Evolutionary conservation across 2,329 filamentous ascomycete genomes (phyloP), one percentile per base, ranked within the genome.

Genomic region (Beauveria sp.): DNA sequence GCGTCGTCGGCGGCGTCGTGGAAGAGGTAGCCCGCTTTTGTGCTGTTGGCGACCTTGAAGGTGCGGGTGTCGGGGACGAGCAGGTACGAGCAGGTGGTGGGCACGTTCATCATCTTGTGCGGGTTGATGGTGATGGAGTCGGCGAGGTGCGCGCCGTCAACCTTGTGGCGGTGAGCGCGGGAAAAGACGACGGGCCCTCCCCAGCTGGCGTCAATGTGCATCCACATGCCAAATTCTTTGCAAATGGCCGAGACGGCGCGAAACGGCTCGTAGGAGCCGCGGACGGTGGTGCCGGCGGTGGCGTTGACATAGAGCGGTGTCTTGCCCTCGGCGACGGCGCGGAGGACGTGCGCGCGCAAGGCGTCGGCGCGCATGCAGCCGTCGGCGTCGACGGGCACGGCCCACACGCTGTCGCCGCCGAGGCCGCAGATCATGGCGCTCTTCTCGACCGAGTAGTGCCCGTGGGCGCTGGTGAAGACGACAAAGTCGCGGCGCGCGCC

Each of bases 91-190:
- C 93, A 98, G 0, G 93, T 96, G 46, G 96, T 78, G 0, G 95
- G 93, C 3, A 91, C 90, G 62, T 91, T 91, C 71, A 98, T 83
- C 95, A 98, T 98, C 77, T 98, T 98, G 77, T 99, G 95, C 62
- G 95, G 93, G 74, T 96, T 98, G 60, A 96, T 84, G 2, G 92
- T 91, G 45, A 98, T 79, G 16, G 86, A 91, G 74, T 97, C 83
- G 10, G 93, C 95, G 46, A 88, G 80, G 50, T 92, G 81, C 2
- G 83, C 79, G 16, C 93, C 93, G 1, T 77, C 73, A 10, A 98
- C 77, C 70, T 91, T 90, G 64, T 72, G 70, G 51, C 77, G 78
- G 49, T 89, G 87, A 62, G 76, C 76, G n/a, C 79, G 68, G 0
- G 86, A 89, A 75, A 98, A 97, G 65, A 90, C 81, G 63, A 90